phyloP scores from a whole-genome alignment of 306 rosid species.

The Inga oerstediana region DNA sequence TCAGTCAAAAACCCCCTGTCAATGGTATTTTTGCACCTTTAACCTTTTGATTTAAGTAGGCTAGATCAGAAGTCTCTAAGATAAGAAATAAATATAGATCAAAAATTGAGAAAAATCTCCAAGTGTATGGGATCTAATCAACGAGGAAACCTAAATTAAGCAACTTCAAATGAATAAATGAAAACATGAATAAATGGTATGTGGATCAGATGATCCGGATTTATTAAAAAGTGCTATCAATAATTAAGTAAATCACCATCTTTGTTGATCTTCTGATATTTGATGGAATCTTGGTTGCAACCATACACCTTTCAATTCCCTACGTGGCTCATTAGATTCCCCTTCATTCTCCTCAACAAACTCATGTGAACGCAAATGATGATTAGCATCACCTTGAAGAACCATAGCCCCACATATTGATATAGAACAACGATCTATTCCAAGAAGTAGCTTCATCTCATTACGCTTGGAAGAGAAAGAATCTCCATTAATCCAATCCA shows the following conservation, averaged over 20 bases:
- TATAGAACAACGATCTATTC: not conserved
- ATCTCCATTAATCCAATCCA: not conserved
- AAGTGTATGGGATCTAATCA: no score
- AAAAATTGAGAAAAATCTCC: no score
- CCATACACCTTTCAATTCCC: slow-evolving; percentile 34
- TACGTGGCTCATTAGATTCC: not conserved
- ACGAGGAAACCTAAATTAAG: no score
- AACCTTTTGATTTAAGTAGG: no score
- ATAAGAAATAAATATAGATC: no score
- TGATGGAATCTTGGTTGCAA: slow-evolving; percentile 33
- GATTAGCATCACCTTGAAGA: not conserved
- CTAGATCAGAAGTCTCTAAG: no score
- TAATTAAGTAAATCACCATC: not conserved
- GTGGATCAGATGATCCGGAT: not conserved
- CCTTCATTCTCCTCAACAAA: not conserved
- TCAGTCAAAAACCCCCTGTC: no score
- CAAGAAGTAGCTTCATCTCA: not conserved
- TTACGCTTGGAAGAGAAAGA: not conserved
- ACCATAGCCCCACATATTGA: not conserved
- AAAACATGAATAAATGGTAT: not conserved
- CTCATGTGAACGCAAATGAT: not conserved
- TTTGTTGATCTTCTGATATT: slow-evolving; percentile 1
- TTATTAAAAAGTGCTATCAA: no score
- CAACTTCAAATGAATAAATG: no score
- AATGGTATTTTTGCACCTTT: no score